Conservation (phyloP, 257 asterid genomes). For the Solanum lycopersicoides region DNA sequence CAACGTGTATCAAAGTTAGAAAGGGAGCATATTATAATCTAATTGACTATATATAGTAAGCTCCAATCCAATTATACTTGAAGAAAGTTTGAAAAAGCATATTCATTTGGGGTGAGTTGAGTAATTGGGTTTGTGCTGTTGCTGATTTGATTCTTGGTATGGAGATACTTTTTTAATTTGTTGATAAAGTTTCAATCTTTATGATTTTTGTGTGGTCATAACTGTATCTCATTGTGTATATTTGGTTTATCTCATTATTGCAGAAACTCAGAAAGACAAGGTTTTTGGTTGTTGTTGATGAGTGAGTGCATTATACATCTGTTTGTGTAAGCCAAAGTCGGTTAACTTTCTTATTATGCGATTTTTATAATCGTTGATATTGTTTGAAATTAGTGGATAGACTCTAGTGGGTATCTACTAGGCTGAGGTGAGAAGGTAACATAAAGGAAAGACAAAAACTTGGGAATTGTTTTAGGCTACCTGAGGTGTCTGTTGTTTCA, state of each 20-base stretch:
- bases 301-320: constrained; percentile 7
- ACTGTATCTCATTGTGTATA: background rate
- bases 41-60: constrained; percentile 33
- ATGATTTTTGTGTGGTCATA: background rate
- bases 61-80: background rate
- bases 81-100: background rate
- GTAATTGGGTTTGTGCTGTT: background rate
- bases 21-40: constrained; percentile 25
- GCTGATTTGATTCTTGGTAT: background rate
- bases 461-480: constrained; percentile 8
- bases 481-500: constrained; percentile 8
- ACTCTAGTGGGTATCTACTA: constrained; percentile 9
- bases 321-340: constrained; percentile 1
- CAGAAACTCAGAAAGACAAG: constrained; percentile 24
- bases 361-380: constrained; percentile 11
- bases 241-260: constrained; percentile 19
- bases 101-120: background rate
- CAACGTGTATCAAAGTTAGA: constrained; percentile 32
- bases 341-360: constrained; percentile 3
- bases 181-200: background rate
- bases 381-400: constrained; percentile 9
- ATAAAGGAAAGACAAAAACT: constrained; percentile 12
- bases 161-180: background rate
- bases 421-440: background rate
- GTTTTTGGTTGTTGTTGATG: constrained; percentile 18